Base-by-base conservation (phyloP, 2,329 filamentous ascomycete genomes). In the Incumbomyces delicatus region DNA sequence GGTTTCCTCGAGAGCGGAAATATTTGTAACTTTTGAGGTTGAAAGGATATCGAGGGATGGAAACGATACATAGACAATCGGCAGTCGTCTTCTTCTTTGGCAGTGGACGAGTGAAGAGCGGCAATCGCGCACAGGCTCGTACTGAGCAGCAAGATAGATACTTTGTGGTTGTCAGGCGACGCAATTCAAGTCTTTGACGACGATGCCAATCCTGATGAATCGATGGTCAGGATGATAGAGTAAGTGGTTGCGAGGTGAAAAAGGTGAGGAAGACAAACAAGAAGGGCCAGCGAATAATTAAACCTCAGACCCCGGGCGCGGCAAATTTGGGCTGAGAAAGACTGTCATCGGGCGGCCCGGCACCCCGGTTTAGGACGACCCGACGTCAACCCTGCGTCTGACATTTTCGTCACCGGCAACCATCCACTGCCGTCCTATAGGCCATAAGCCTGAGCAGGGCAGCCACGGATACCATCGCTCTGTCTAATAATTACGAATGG, bases 41-140 rank as follows among this genome's bases (percentile, higher is more conserved):
- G 82, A 75, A 83, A 81, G 83, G 90, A 83, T 86, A 83, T 86
- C 81, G 87, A 88, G 82, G 87, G 81, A 85, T 85, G 80, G 80
- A 79, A 79, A 81, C 88, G 88, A 95, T 94, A 94, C 88, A 94
- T 94, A 94, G 85, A 94, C 87, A 84, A 74, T 73, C 66, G 62
- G 37, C 37, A 29, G 44, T 41, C 34, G 44, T 40, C 44, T 46
- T 34, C 14, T 41, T 38, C 20, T 22, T 30, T 27, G 35, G 30
- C 41, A 17, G 22, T 27, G 12, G 42, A 14, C 33, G 22, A 20
- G 33, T 16, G 14, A n/a, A 17, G 20, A 29, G 44, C 20, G 10
- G 35, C 30, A 37, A 20, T 46, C 14, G 44, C 44, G 16, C 18
- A 20, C 12, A 39, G 37, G 36, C 44, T 40, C 36, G 17, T 20